A percentile compares a stretch with the other conserved stretches of the same genome.
phyloP scores from a whole-genome alignment of 352 stramenopile species.

The Plasmopara muralis region DNA sequence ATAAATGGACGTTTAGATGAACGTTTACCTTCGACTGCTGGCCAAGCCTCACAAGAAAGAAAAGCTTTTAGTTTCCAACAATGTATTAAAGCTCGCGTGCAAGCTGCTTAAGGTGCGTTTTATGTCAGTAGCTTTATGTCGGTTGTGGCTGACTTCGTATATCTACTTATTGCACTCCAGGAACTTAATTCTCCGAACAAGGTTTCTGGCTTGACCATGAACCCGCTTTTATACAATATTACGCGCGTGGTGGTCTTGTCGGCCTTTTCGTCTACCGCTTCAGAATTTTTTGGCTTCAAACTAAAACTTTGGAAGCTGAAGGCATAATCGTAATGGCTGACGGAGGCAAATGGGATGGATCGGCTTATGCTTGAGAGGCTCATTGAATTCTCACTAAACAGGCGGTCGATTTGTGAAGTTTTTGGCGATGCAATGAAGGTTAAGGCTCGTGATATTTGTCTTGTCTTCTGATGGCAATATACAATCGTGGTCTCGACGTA shows the following conservation, averaged over 20 bases:
- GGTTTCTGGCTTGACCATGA: slow-evolving; percentile 87
- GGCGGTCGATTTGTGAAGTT: no score
- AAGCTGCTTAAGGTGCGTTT: slow-evolving; percentile 79
- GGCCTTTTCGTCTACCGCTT: slow-evolving; percentile 84
- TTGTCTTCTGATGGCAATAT: no score
- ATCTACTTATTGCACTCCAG: slow-evolving; percentile 17
- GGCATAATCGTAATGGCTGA: slow-evolving; percentile 24
- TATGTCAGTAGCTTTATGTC: slow-evolving; percentile 16
- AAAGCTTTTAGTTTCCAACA: slow-evolving; percentile 85
- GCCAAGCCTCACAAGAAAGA: slow-evolving; percentile 85
- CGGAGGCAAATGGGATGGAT: no score
- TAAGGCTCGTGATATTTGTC: no score
- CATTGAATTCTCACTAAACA: no score
- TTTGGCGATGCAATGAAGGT: no score
- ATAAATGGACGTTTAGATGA: slow-evolving; percentile 48
- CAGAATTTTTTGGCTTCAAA: slow-evolving; percentile 89
- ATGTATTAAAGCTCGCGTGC: slow-evolving; percentile 87
- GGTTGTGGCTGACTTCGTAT: slow-evolving; percentile 17
- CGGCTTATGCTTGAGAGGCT: no score
- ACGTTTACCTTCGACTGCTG: slow-evolving; percentile 78
- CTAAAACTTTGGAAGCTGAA: slow-evolving; percentile 89
- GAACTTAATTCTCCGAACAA: slow-evolving; percentile 89
- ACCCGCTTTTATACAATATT: slow-evolving; percentile 86
- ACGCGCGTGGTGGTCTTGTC: slow-evolving; percentile 86
- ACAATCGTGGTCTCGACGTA: no score